A percentile compares a stretch with the other conserved stretches of the same genome.
Evolutionary conservation across 2,329 filamentous ascomycete genomes (phyloP).

Genomic region (Magnaporthiopsis rhizophila): DNA sequence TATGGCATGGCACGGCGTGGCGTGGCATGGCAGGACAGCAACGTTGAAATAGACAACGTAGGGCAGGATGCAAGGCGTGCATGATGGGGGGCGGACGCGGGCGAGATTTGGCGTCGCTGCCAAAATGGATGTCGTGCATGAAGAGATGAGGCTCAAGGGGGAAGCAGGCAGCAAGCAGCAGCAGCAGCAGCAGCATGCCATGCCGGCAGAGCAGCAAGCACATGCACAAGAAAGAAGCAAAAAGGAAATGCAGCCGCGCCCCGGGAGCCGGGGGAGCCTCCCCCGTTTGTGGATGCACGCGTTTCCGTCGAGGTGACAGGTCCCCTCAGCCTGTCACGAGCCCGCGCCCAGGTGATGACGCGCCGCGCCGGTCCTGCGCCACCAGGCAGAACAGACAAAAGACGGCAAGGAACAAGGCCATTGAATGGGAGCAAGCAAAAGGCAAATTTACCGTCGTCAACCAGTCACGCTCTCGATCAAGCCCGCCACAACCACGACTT

Average conservation of each 20-base stretch:
- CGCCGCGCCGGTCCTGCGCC: too few relatives aligned
- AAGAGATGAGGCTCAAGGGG: constrained; percentile 4
- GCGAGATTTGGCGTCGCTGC: background rate
- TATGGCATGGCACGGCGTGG: too few relatives aligned
- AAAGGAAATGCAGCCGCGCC: background rate
- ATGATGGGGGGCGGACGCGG: background rate
- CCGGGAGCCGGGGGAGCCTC: too few relatives aligned
- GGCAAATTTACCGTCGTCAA: too few relatives aligned
- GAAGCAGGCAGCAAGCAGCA: background rate
- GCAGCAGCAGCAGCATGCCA: background rate
- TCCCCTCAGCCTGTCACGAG: too few relatives aligned
- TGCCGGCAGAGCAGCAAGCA: background rate
- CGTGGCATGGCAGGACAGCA: background rate
- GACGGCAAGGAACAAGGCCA: too few relatives aligned
- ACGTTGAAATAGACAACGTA: constrained; percentile 7
- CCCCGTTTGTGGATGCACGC: background rate
- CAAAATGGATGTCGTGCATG: constrained; percentile 4
- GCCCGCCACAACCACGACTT: too few relatives aligned
- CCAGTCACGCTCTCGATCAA: too few relatives aligned
- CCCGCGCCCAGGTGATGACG: too few relatives aligned
- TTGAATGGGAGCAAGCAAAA: too few relatives aligned
- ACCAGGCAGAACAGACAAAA: too few relatives aligned
- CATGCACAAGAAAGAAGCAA: background rate
- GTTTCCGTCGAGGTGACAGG: too few relatives aligned
- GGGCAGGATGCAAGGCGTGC: constrained; percentile 2